phyloP scores from a whole-genome alignment of 2,329 filamentous ascomycete species.

The Neofusicoccum kwambonambiense region DNA sequence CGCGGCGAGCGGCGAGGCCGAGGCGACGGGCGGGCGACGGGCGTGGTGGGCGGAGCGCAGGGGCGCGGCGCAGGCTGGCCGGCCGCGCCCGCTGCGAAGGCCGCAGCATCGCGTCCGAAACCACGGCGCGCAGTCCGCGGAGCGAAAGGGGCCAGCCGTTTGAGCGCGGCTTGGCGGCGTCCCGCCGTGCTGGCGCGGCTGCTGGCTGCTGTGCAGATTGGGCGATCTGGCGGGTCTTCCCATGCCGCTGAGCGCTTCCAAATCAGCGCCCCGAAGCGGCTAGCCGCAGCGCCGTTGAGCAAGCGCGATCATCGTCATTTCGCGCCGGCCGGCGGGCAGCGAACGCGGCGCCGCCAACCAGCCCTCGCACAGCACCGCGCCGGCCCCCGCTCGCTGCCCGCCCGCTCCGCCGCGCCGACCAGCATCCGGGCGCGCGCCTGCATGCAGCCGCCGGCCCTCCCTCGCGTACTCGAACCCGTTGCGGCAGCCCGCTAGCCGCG shows the following conservation, averaged over 20 bases:
- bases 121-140: conserved; percentile 8
- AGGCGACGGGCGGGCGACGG: too few species aligned
- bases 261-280: conserved; percentile 3
- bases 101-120: conserved; percentile 9
- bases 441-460: conserved; percentile 12
- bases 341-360: conserved; percentile 3
- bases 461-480: conserved; percentile 12
- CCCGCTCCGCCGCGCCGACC: not conserved
- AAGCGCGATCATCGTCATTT: conserved; percentile 14
- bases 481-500: conserved; percentile 5
- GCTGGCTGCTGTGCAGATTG: conserved; percentile 16
- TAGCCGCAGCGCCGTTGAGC: conserved; percentile 1
- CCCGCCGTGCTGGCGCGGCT: conserved; percentile 8
- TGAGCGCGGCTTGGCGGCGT: conserved; percentile 12
- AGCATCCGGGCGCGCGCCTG: not conserved
- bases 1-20: too few species aligned
- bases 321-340: not conserved
- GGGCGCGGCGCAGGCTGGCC: not conserved
- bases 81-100: not conserved
- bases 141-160: conserved; percentile 13
- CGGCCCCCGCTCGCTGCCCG: not conserved
- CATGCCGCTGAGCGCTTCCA: conserved; percentile 14
- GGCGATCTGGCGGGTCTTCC: conserved; percentile 14
- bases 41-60: not conserved
- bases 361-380: conserved; percentile 6